Evolutionary conservation across 257 asterid genomes (phyloP).

Genomic region (Penstemon barbatus): DNA sequence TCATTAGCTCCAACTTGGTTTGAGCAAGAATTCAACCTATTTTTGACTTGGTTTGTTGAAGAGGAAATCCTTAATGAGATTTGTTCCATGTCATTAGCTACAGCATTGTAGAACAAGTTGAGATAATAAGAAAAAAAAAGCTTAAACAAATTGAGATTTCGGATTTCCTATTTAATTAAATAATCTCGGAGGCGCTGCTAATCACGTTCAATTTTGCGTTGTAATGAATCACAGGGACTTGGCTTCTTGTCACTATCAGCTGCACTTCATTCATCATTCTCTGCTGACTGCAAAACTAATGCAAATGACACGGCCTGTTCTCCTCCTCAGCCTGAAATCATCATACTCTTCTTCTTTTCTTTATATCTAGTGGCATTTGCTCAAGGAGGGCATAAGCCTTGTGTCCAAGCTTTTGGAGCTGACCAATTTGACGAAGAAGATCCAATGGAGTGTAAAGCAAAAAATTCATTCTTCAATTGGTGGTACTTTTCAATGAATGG

Average conservation of each 20-base stretch:
- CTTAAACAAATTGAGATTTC: no score
- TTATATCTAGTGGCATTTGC: slow-evolving; percentile 45
- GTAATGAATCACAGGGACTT: slow-evolving; percentile 37
- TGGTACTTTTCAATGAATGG: slow-evolving; percentile 37
- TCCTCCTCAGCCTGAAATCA: slow-evolving; percentile 26
- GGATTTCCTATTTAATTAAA: no score
- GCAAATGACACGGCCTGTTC: slow-evolving; percentile 30
- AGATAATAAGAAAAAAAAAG: no score
- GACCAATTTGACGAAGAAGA: slow-evolving; percentile 54
- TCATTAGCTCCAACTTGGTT: no score
- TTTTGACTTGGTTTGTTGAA: no score
- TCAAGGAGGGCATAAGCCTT: slow-evolving; percentile 50
- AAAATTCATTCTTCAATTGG: slow-evolving; percentile 64
- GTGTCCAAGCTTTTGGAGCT: slow-evolving; percentile 54
- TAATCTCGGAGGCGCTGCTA: not conserved
- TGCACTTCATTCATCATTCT: slow-evolving; percentile 31
- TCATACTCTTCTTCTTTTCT: slow-evolving; percentile 40
- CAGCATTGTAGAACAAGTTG: no score
- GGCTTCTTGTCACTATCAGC: slow-evolving; percentile 43
- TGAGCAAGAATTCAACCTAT: no score
- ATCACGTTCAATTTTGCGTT: slow-evolving; percentile 10
- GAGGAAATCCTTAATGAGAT: no score
- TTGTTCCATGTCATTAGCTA: no score
- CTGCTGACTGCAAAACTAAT: slow-evolving; percentile 27
- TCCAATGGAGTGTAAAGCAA: slow-evolving; percentile 39